Conservation (phyloP, 2,329 filamentous ascomycete species). For the Verticillium klebahnii region DNA sequence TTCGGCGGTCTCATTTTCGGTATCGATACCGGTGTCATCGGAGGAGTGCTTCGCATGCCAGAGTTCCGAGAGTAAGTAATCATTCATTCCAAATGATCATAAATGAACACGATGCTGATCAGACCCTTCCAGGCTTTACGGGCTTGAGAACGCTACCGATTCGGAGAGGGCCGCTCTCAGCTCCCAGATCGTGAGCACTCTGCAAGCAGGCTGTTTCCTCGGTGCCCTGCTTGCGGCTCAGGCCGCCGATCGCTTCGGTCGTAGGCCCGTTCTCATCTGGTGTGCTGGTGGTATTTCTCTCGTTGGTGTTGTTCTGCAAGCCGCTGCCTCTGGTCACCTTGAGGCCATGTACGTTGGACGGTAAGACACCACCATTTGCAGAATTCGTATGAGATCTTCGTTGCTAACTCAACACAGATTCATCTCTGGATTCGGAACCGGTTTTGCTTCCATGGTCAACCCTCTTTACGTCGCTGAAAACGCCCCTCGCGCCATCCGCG, state of each 20-base stretch:
- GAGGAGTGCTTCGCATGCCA: conserved; percentile 18
- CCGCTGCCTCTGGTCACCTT: conserved; percentile 6
- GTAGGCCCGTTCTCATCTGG: conserved; percentile 34
- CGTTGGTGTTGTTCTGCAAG: conserved; percentile 13
- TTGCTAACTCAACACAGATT: conserved; percentile 21
- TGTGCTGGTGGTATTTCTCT: conserved; percentile 31
- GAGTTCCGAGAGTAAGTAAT: conserved; percentile 13
- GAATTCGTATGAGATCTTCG: not conserved
- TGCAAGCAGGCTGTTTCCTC: conserved; percentile 21
- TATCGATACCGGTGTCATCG: conserved; percentile 21
- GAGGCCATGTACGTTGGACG: conserved; percentile 6
- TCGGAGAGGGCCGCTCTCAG: conserved; percentile 11
- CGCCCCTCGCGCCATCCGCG: conserved; percentile 43
- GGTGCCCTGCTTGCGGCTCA: conserved; percentile 24
- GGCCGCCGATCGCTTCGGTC: conserved; percentile 32
- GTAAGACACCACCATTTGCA: not conserved
- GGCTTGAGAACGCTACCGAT: conserved; percentile 3
- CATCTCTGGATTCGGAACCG: conserved; percentile 45
- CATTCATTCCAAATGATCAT: not conserved
- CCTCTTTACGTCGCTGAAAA: conserved; percentile 35
- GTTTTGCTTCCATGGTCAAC: conserved; percentile 42
- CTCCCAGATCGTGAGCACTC: conserved; percentile 13
- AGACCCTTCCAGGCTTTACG: not conserved
- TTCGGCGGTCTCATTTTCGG: conserved; percentile 14
- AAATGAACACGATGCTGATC: not conserved